Conservation (phyloP, 148 eudicot species). For the Dianthus caryophyllus region DNA sequence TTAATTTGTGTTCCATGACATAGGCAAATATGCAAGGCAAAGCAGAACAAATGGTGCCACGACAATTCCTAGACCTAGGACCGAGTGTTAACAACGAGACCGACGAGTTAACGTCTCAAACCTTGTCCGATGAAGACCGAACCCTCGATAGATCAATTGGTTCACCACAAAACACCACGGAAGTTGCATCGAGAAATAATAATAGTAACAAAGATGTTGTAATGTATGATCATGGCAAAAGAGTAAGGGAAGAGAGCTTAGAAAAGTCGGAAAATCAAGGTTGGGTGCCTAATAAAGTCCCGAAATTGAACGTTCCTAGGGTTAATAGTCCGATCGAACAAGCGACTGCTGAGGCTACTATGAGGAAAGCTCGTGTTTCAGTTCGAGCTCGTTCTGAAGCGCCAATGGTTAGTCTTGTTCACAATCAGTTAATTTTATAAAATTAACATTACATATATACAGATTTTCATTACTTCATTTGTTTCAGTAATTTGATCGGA, state of each 20-base stretch:
- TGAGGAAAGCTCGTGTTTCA: constrained; percentile 76
- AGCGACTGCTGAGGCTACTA: constrained; percentile 58
- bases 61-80: constrained; percentile 57
- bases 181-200: constrained; percentile 24
- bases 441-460: no score
- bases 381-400: constrained; percentile 75
- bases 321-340: constrained; percentile 31
- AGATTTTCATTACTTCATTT: no score
- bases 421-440: no score
- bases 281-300: constrained; percentile 56
- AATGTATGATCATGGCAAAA: constrained; percentile 35
- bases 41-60: constrained; percentile 37
- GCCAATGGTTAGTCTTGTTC: constrained; percentile 47
- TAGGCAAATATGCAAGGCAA: constrained; percentile 30
- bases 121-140: constrained; percentile 63
- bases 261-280: constrained; percentile 42
- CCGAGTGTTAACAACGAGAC: constrained; percentile 20
- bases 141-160: constrained; percentile 36
- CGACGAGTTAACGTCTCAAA: constrained; percentile 37
- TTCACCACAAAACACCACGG: constrained; percentile 28
- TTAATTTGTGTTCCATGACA: background rate
- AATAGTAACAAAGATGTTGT: constrained; percentile 14
- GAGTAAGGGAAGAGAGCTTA: constrained; percentile 40
- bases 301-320: constrained; percentile 34
- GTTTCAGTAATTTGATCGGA: no score